Evolutionary conservation across 257 asterid genomes (phyloP), one percentile per base, ranked within the genome.

Genomic region (Ophiorrhiza pumila): DNA sequence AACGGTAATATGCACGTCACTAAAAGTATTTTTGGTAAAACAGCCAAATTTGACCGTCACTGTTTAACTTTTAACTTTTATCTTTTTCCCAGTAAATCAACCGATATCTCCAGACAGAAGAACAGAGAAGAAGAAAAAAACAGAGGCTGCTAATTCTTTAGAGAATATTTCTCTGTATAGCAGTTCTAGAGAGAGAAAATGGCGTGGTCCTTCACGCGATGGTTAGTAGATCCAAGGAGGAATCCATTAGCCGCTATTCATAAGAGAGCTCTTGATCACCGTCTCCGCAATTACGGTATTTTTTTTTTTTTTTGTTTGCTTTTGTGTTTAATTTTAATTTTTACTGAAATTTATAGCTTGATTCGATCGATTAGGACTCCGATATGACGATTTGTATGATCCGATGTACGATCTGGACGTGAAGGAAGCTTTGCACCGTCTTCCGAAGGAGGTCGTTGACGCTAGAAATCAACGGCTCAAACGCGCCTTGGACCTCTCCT

Each of bases 401-500:
- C 98, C 94, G 60, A 79, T 75, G 87, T 88, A 81, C 81, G 96
- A 89, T 57, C 59, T 91, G 83, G 98, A 93, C 57, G 78, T 93
- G 64, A 93, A 93, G 89, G 96, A 93, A 82, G 96, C 98, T 71
- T 81, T 93, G 72, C 83, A 87, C 80, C 93, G 98, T 80, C 90
- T 93, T 49, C 97, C 97, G 5, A 88, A 72, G 55, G 91, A 85
- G 83, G 71, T 93, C 41, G 95, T 93, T 78, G 96, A 89, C 77
- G 96, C 98, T 64, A 84, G 98, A 80, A 85, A 88, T 74, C 97
- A 82, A 81, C 92, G 97, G 69, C 92, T 93, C 37, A 76, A 79
- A 84, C 97, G 96, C 64, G 96, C 98, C 75, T 74, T 93, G 85
- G 97, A 93, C 79, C 96, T 93, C 60, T 93, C 98, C 53, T 60